Percentiles rank a stretch among this genome's conserved stretches.
These are phyloP conservation scores for Phytophthora citricola DNA, from an alignment of 352 stramenopile species.

Conservation along the genomic window DNA sequence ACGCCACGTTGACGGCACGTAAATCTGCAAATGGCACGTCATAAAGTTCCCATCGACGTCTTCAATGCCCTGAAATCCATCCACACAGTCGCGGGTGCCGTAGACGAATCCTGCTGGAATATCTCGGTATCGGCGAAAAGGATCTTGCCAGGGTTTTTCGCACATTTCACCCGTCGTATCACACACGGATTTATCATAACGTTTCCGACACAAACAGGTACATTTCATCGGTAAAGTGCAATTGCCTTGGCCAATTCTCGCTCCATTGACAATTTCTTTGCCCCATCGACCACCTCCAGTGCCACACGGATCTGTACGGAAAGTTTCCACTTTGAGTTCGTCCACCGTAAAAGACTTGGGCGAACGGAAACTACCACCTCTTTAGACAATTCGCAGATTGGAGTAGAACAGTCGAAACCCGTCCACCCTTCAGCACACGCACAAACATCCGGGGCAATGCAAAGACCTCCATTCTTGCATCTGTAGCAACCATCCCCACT, in stretches of 20 bases:
- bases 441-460: slow-evolving; percentile 91
- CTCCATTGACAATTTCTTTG: slow-evolving; percentile 76
- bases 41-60: slow-evolving; percentile 90
- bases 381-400: slow-evolving; percentile 84
- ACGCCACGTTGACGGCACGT: slow-evolving; percentile 89
- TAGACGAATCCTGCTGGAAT: slow-evolving; percentile 92
- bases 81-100: slow-evolving; percentile 90
- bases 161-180: slow-evolving; percentile 78
- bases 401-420: slow-evolving; percentile 94
- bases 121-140: slow-evolving; percentile 63
- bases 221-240: slow-evolving; percentile 92
- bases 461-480: slow-evolving; percentile 94
- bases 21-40: slow-evolving; percentile 96
- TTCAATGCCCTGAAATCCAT: slow-evolving; percentile 94
- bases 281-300: slow-evolving; percentile 78
- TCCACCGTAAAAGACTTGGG: slow-evolving; percentile 94
- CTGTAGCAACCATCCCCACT: slow-evolving; percentile 92
- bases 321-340: slow-evolving; percentile 90
- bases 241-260: slow-evolving; percentile 89
- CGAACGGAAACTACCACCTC: slow-evolving; percentile 64
- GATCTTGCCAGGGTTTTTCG: slow-evolving; percentile 85
- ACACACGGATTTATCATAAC: slow-evolving; percentile 77
- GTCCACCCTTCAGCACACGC: slow-evolving; percentile 93
- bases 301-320: slow-evolving; percentile 95
- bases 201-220: slow-evolving; percentile 92